phyloP scores from a whole-genome alignment of 108 stramenopile species.

The Cylindrotheca fusiformis region DNA sequence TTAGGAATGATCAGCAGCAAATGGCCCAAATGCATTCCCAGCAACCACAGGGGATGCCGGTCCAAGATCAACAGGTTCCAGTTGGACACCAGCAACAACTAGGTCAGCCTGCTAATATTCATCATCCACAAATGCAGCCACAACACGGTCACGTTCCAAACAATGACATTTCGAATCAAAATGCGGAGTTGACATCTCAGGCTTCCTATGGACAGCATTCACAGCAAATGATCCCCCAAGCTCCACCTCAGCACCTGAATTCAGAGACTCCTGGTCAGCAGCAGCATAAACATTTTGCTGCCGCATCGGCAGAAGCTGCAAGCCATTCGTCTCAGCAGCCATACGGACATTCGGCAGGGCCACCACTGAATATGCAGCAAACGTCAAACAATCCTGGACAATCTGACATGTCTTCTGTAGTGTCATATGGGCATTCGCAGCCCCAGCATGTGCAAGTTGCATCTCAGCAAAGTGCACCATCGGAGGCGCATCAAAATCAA shows the following conservation, averaged over 20 bases:
- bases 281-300: background rate
- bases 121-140: slow-evolving; percentile 21
- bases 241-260: background rate
- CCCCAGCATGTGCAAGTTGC: slow-evolving; percentile 21
- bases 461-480: slow-evolving; percentile 7
- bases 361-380: too few species aligned
- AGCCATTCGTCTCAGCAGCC: too few species aligned
- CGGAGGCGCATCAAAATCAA: slow-evolving; percentile 4
- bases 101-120: slow-evolving; percentile 6
- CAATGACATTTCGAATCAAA: slow-evolving; percentile 1
- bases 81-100: slow-evolving; percentile 12
- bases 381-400: background rate
- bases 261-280: background rate
- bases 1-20: slow-evolving; percentile 7
- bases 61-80: slow-evolving; percentile 7
- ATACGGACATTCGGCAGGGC: too few species aligned
- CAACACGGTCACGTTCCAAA: slow-evolving; percentile 3
- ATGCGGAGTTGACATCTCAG: background rate
- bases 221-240: background rate
- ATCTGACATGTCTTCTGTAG: background rate
- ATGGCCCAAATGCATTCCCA: slow-evolving; percentile 21
- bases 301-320: too few species aligned
- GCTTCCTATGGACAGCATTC: background rate
- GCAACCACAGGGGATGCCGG: slow-evolving; percentile 22
- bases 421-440: slow-evolving; percentile 8